These are phyloP conservation scores for Cutaneotrichosporon spelunceum DNA, from an alignment of 1,284 basidiomycete genomes.

Conservation along the genomic window DNA sequence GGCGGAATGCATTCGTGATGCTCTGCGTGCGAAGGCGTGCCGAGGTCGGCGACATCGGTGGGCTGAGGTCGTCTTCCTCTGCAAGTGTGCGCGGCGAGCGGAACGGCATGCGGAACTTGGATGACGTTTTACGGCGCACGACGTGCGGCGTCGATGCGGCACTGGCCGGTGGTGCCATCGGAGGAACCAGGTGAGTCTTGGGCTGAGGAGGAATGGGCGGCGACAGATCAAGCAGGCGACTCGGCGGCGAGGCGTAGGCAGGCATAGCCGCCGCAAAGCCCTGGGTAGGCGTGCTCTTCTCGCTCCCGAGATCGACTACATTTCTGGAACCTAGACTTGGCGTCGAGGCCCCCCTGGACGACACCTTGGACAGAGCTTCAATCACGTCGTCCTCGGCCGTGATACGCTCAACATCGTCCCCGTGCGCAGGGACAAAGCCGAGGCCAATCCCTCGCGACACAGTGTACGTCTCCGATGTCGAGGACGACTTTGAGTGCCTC, in stretches of 20 bases:
- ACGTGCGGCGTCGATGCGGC: background rate
- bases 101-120: slow-evolving; percentile 18
- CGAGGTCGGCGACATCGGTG: slow-evolving; percentile 3
- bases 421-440: background rate
- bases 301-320: background rate
- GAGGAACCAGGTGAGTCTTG: background rate
- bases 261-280: background rate
- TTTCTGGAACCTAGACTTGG: background rate
- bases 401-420: background rate
- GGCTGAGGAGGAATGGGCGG: background rate
- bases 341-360: background rate
- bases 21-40: slow-evolving; percentile 10
- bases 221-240: background rate
- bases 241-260: background rate
- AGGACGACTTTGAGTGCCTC: background rate
- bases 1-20: slow-evolving; percentile 18
- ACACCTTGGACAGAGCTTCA: background rate
- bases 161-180: background rate
- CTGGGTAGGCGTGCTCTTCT: background rate
- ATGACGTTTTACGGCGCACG: slow-evolving; percentile 7
- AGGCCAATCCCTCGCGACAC: background rate
- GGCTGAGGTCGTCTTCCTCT: background rate
- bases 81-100: slow-evolving; percentile 8
- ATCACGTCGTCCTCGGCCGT: background rate
- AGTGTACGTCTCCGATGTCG: background rate